Conservation (phyloP, 345 rosid species). For the Hypericum androsaemum region DNA sequence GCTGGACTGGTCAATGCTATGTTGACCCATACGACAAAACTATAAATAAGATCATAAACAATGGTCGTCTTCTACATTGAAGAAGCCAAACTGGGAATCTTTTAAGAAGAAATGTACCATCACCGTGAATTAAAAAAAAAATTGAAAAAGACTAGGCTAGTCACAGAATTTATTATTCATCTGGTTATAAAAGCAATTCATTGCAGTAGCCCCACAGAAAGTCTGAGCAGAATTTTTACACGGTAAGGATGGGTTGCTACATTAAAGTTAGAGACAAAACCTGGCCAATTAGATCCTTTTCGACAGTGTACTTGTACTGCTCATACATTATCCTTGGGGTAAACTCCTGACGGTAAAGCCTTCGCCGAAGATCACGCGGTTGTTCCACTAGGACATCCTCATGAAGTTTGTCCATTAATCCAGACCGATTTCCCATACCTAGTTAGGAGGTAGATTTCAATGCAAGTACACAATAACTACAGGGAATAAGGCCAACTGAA, state of each 20-base stretch:
- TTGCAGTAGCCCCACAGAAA: too few species aligned
- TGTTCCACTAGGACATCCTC: conserved; percentile 93
- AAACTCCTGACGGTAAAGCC: conserved; percentile 79
- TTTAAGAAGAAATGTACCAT: too few species aligned
- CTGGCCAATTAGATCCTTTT: conserved; percentile 88
- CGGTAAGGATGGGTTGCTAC: neutral
- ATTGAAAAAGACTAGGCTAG: too few species aligned
- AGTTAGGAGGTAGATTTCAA: conserved; percentile 2
- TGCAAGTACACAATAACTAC: neutral
- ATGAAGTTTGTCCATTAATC: conserved; percentile 90
- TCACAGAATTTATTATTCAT: too few species aligned
- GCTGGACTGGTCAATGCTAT: too few species aligned
- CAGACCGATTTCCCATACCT: conserved; percentile 95
- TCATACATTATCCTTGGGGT: conserved; percentile 85
- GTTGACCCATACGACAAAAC: too few species aligned
- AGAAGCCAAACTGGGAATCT: too few species aligned
- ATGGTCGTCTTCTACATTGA: too few species aligned
- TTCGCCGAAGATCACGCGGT: conserved; percentile 86
- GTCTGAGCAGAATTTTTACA: neutral
- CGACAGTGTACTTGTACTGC: conserved; percentile 70
- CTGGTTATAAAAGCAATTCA: too few species aligned
- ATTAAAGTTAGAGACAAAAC: conserved; percentile 16
- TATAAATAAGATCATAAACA: too few species aligned
- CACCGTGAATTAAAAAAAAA: too few species aligned
- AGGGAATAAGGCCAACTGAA: too few species aligned